phyloP scores from a whole-genome alignment of 2,329 filamentous ascomycete species.

The Apiospora kogelbergensis region DNA sequence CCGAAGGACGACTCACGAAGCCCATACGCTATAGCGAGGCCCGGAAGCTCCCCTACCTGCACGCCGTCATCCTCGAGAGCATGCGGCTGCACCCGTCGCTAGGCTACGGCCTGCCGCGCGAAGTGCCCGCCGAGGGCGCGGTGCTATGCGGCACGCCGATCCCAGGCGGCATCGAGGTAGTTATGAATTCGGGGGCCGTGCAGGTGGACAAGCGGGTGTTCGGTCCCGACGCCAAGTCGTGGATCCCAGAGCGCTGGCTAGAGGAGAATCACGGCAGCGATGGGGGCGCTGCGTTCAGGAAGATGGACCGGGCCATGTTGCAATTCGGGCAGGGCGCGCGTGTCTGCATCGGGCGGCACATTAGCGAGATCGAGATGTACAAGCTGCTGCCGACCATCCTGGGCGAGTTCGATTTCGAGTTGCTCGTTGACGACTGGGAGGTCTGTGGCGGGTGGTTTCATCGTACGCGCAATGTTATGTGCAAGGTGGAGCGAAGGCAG shows the following conservation, averaged over 20 bases:
- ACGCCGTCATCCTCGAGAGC: slow-evolving; percentile 16
- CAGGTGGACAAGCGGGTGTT: not conserved
- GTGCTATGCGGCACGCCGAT: slow-evolving; percentile 2
- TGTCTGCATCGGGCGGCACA: not conserved
- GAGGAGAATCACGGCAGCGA: too few relatives aligned
- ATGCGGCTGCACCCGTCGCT: slow-evolving; percentile 17
- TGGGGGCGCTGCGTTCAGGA: not conserved
- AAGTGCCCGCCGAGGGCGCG: slow-evolving; percentile 14
- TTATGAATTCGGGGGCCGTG: slow-evolving; percentile 10
- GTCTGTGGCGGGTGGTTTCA: slow-evolving; percentile 1
- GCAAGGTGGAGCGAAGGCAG: not conserved
- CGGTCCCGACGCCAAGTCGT: not conserved
- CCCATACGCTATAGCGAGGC: not conserved
- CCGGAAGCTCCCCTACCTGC: slow-evolving; percentile 14
- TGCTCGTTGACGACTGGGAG: not conserved
- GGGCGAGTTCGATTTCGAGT: not conserved
- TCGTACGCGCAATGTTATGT: not conserved
- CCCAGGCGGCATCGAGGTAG: slow-evolving; percentile 18
- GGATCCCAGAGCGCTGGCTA: not conserved
- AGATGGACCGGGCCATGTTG: not conserved
- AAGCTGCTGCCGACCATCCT: not conserved
- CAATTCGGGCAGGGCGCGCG: not conserved
- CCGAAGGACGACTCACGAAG: slow-evolving; percentile 20
- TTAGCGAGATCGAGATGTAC: slow-evolving; percentile 7
- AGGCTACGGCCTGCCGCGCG: slow-evolving; percentile 14